These are phyloP conservation scores for Citrus medica DNA, from an alignment of 345 rosid genomes.

Conservation along the genomic window DNA sequence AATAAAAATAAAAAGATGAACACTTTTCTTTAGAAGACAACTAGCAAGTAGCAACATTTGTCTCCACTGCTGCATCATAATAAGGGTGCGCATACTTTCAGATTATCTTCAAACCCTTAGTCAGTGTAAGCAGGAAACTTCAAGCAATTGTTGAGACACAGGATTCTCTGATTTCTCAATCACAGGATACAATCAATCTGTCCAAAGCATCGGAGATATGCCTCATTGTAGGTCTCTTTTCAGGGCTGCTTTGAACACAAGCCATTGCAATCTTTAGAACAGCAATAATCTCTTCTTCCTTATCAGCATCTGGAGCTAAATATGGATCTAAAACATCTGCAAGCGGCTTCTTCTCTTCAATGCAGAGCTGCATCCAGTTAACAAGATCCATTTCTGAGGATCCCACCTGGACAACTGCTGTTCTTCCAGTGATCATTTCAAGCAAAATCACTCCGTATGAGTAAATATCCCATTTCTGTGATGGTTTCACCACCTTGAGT, in stretches of 20 bases:
- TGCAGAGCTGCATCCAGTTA: constrained; percentile 79
- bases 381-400: constrained; percentile 70
- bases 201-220: constrained; percentile 59
- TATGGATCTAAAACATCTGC: constrained; percentile 78
- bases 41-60: background rate
- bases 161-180: constrained; percentile 26
- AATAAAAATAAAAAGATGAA: background rate
- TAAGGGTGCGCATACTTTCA: background rate
- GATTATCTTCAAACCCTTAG: constrained; percentile 3
- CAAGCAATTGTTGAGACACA: background rate
- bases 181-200: constrained; percentile 42
- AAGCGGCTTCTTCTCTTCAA: constrained; percentile 84
- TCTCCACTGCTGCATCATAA: constrained; percentile 1
- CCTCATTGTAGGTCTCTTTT: constrained; percentile 86
- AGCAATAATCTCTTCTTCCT: constrained; percentile 81
- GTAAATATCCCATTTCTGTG: constrained; percentile 98
- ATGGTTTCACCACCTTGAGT: constrained; percentile 75
- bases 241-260: constrained; percentile 71
- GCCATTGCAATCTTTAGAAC: constrained; percentile 86
- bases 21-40: constrained; percentile 3
- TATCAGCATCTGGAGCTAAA: constrained; percentile 61
- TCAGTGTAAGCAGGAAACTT: background rate
- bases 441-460: constrained; percentile 82
- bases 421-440: constrained; percentile 76
- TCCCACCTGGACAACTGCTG: constrained; percentile 52